These are phyloP conservation scores for Colletotrichum cereale DNA, from an alignment of 2,329 filamentous ascomycete genomes.

Conservation along the genomic window DNA sequence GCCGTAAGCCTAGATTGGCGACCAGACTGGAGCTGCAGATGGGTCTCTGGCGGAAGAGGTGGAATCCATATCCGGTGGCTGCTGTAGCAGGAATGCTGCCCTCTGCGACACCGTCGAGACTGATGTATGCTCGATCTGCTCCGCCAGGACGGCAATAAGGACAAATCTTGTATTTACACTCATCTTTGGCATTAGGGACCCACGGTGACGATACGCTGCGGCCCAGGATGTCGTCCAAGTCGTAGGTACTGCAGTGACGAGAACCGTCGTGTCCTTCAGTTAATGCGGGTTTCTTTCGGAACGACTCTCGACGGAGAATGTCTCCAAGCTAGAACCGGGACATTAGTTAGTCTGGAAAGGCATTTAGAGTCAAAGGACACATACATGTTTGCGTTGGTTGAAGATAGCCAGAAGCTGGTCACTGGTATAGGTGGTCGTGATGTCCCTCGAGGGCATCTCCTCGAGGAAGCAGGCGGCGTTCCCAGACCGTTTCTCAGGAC, in stretches of 20 bases:
- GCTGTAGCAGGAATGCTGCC: slow-evolving; percentile 64
- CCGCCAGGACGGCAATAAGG: slow-evolving; percentile 60
- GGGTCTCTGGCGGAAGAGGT: slow-evolving; percentile 57
- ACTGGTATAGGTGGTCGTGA: slow-evolving; percentile 58
- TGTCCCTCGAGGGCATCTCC: slow-evolving; percentile 56
- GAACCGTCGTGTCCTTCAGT: slow-evolving; percentile 1
- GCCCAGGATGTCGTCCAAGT: slow-evolving; percentile 17
- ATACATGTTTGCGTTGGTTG: slow-evolving; percentile 63
- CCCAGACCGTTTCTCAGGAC: slow-evolving; percentile 56
- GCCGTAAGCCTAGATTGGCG: slow-evolving; percentile 55
- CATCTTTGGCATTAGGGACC: slow-evolving; percentile 51
- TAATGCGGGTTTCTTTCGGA: slow-evolving; percentile 12
- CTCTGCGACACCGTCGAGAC: slow-evolving; percentile 62
- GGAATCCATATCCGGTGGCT: slow-evolving; percentile 66
- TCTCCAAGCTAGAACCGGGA: slow-evolving; percentile 16
- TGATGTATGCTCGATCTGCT: slow-evolving; percentile 60
- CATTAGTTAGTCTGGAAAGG: neutral
- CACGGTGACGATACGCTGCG: slow-evolving; percentile 49
- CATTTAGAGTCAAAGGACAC: slow-evolving; percentile 30
- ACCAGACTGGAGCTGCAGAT: slow-evolving; percentile 55
- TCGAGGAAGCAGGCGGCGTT: slow-evolving; percentile 58
- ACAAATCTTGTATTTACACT: slow-evolving; percentile 67
- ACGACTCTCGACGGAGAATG: slow-evolving; percentile 28
- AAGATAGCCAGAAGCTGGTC: slow-evolving; percentile 62
- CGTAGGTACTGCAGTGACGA: slow-evolving; percentile 7